A percentile compares a stretch with the other conserved stretches of the same genome.
Conservation (phyloP, 2,329 filamentous ascomycete genomes). For the Aspergillus sp. region DNA sequence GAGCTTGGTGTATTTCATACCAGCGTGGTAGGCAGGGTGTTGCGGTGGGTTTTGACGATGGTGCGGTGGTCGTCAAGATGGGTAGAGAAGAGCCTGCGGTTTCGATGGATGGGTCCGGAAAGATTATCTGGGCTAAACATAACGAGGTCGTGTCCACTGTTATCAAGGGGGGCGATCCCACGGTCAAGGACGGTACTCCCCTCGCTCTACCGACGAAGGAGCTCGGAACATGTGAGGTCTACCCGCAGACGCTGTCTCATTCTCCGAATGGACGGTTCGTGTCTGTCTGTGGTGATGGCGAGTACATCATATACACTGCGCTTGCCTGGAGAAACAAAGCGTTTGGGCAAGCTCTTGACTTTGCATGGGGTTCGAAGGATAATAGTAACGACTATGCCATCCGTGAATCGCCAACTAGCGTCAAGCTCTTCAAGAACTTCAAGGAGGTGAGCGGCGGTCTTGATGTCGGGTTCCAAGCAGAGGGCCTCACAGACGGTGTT, state of each 20-base stretch:
- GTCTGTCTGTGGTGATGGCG: constrained; percentile 85
- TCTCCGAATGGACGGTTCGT: constrained; percentile 93
- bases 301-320: constrained; percentile 98
- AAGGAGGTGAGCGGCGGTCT: constrained; percentile 80
- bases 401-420: constrained; percentile 83
- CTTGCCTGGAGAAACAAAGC: constrained; percentile 96
- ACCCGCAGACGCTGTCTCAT: constrained; percentile 87
- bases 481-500: constrained; percentile 80
- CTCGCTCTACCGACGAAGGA: constrained; percentile 87
- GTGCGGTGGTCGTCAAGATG: constrained; percentile 95
- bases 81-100: constrained; percentile 94
- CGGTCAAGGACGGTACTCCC: constrained; percentile 78
- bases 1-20: constrained; percentile 95
- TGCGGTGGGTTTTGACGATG: constrained; percentile 94
- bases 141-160: constrained; percentile 92
- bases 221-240: constrained; percentile 90
- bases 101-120: constrained; percentile 92
- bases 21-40: constrained; percentile 91
- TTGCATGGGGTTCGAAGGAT: constrained; percentile 93
- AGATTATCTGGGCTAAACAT: constrained; percentile 91
- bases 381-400: constrained; percentile 99
- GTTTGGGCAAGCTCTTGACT: constrained; percentile 90
- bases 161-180: constrained; percentile 82
- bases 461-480: constrained; percentile 90
- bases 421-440: constrained; percentile 98